phyloP scores from a whole-genome alignment of 768 basidiomycete species.

The Pseudohyphozyma bogoriensis region DNA sequence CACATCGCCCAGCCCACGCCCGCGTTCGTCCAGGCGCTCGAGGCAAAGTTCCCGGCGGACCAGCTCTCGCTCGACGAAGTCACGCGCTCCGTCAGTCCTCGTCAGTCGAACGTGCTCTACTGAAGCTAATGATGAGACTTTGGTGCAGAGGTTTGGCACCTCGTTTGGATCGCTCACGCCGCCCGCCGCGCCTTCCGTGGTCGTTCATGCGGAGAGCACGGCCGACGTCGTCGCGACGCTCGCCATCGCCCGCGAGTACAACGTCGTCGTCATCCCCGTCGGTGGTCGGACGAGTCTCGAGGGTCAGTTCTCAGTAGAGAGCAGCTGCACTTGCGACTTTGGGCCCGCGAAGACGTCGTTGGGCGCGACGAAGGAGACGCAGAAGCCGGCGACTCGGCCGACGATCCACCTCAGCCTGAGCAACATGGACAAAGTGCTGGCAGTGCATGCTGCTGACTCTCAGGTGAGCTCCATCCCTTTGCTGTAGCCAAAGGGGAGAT shows the following conservation, averaged over 20 bases:
- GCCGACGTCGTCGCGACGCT: conserved; percentile 72
- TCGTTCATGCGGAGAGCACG: conserved; percentile 48
- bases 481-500: too few species aligned
- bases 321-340: too few species aligned
- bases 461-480: too few species aligned
- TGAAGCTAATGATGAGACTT: too few species aligned
- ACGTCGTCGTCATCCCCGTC: conserved; percentile 64
- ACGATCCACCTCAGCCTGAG: conserved; percentile 67
- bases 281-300: conserved; percentile 78
- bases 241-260: conserved; percentile 58
- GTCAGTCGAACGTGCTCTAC: too few species aligned
- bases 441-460: conserved; percentile 48
- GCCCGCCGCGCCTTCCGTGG: neutral
- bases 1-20: too few species aligned
- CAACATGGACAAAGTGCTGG: conserved; percentile 64
- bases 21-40: too few species aligned
- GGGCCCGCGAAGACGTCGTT: too few species aligned
- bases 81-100: neutral
- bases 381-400: neutral
- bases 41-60: neutral
- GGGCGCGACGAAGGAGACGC: too few species aligned
- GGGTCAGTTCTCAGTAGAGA: conserved; percentile 72
- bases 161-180: conserved; percentile 8
- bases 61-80: conserved; percentile 22
- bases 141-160: conserved; percentile 7